phyloP scores from a whole-genome alignment of 768 basidiomycete species.

The Serendipita sp. region DNA sequence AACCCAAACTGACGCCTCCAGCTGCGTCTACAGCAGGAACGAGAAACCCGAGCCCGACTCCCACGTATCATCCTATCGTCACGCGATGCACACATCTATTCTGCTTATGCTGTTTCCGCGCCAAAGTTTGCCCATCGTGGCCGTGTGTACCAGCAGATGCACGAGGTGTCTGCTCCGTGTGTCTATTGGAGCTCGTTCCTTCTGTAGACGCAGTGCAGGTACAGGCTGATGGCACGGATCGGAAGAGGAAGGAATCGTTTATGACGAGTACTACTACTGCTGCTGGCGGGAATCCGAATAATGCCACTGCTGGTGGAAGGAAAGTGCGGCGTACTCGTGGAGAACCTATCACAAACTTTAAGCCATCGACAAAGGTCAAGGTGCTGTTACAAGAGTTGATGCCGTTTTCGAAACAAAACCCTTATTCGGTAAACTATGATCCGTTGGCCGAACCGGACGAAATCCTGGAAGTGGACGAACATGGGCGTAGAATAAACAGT shows the following conservation, averaged over 20 bases:
- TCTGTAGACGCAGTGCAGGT: slow-evolving; percentile 68
- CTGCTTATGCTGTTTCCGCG: slow-evolving; percentile 72
- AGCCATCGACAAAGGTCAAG: slow-evolving; percentile 78
- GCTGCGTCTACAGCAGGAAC: slow-evolving; percentile 50
- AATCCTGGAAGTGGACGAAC: slow-evolving; percentile 58
- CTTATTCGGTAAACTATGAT: slow-evolving; percentile 77
- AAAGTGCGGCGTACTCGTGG: slow-evolving; percentile 8
- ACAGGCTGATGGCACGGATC: slow-evolving; percentile 34
- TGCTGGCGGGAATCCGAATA: neutral
- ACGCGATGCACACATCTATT: slow-evolving; percentile 92
- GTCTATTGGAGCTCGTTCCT: slow-evolving; percentile 49
- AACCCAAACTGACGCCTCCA: slow-evolving; percentile 14
- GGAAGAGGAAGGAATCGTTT: slow-evolving; percentile 11
- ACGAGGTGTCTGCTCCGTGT: slow-evolving; percentile 55
- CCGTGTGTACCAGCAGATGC: slow-evolving; percentile 46
- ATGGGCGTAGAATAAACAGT: slow-evolving; percentile 56
- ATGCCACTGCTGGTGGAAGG: slow-evolving; percentile 5
- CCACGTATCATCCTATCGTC: slow-evolving; percentile 47
- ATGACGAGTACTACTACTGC: neutral
- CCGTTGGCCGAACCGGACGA: slow-evolving; percentile 38
- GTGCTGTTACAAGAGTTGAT: slow-evolving; percentile 67
- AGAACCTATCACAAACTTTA: slow-evolving; percentile 34
- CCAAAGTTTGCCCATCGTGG: slow-evolving; percentile 65
- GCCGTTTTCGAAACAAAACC: slow-evolving; percentile 68
- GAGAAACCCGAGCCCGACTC: slow-evolving; percentile 51